Evolutionary conservation across 2,329 filamentous ascomycete species (phyloP).

Genomic region (Stagonosporopsis cucurbitacearum): DNA sequence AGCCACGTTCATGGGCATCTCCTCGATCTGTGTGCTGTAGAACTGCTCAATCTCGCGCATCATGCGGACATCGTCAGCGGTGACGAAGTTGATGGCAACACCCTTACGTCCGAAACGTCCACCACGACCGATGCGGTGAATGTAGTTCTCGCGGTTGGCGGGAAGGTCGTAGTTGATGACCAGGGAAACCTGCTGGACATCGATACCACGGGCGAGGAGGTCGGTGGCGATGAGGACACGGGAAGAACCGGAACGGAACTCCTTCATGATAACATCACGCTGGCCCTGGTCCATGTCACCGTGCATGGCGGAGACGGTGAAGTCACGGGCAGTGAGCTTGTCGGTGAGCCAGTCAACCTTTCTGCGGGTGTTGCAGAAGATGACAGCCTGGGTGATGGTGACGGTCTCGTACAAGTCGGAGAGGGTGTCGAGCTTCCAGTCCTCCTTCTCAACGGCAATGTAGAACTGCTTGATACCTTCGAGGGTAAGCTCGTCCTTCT

Average conservation of each 20-base stretch:
- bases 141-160: conserved; percentile 99
- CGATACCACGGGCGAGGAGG: conserved; percentile 97
- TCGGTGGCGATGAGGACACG: conserved; percentile 99
- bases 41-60: conserved; percentile 99
- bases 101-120: conserved; percentile 99
- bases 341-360: conserved; percentile 99
- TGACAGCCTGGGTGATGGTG: conserved; percentile 99
- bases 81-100: conserved; percentile 99
- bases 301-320: conserved; percentile 99
- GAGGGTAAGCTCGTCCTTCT: conserved; percentile 99
- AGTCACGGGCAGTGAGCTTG: conserved; percentile 98
- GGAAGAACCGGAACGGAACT: conserved; percentile 98
- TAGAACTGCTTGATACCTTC: conserved; percentile 99
- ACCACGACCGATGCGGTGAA: conserved; percentile 98
- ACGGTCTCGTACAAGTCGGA: conserved; percentile 99
- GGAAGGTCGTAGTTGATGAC: conserved; percentile 99
- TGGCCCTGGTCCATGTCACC: conserved; percentile 98
- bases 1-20: conserved; percentile 97
- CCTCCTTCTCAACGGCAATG: conserved; percentile 99
- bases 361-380: conserved; percentile 99
- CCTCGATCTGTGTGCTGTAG: conserved; percentile 99
- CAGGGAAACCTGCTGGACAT: conserved; percentile 98
- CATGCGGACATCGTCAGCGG: conserved; percentile 98
- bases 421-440: conserved; percentile 99
- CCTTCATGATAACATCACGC: conserved; percentile 99